These are phyloP conservation scores for Rhizophora apiculata DNA, from an alignment of 345 rosid species.

Conservation along the genomic window DNA sequence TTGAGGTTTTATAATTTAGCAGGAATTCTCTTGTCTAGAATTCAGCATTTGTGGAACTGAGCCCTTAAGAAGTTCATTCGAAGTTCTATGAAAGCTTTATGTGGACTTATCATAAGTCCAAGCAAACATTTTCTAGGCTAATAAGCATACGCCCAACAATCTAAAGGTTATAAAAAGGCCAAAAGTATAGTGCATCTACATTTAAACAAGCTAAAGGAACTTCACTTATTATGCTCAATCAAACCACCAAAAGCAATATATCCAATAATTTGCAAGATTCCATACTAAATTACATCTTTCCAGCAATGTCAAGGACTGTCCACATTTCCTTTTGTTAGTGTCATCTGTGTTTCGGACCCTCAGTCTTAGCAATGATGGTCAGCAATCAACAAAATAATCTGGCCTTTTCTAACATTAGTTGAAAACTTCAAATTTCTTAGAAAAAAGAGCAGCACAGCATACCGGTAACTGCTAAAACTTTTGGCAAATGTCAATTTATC, in stretches of 20 bases:
- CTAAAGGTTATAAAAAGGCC: too few relatives aligned
- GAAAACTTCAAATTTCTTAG: background rate
- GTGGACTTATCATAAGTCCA: background rate
- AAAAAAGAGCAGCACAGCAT: background rate
- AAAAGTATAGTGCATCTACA: too few relatives aligned
- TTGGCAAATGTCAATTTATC: constrained; percentile 2
- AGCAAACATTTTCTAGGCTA: background rate
- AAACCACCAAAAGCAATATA: too few relatives aligned
- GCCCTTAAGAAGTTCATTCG: background rate
- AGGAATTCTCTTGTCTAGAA: background rate
- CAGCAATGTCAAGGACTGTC: background rate
- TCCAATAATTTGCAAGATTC: too few relatives aligned
- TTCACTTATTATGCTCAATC: too few relatives aligned
- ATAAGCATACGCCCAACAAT: too few relatives aligned
- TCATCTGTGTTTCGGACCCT: background rate
- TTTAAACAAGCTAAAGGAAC: too few relatives aligned
- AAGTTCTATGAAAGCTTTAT: background rate
- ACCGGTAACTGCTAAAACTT: background rate
- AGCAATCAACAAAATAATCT: background rate
- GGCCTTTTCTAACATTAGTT: too few relatives aligned
- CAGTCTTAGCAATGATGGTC: background rate
- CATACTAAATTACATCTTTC: too few relatives aligned
- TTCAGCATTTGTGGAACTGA: background rate
- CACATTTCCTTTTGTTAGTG: background rate
- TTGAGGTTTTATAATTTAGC: too few relatives aligned